A percentile compares a stretch with the other conserved stretches of the same genome.
Evolutionary conservation across 768 basidiomycete genomes (phyloP).

Genomic region (Coprinopsis sp.): DNA sequence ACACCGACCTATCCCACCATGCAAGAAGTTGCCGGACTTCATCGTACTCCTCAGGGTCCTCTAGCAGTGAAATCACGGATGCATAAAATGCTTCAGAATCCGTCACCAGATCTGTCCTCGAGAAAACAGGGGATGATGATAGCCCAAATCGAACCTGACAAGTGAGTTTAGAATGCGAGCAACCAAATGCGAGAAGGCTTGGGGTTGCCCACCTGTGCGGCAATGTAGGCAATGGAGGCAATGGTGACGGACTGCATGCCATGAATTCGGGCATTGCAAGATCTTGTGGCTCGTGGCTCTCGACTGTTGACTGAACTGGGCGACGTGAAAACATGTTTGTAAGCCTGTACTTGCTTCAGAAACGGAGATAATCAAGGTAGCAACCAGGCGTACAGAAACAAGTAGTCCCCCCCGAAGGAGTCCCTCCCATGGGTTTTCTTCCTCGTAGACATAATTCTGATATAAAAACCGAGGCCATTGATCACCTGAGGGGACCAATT

Average conservation of each 20-base stretch:
- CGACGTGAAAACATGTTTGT: slow-evolving; percentile 1
- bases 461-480: background rate
- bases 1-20: background rate
- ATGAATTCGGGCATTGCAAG: background rate
- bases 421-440: background rate
- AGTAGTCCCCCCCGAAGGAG: background rate
- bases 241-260: background rate
- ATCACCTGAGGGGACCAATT: background rate
- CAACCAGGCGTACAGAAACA: background rate
- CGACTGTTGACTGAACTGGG: background rate
- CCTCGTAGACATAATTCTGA: background rate
- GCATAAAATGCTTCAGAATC: slow-evolving; percentile 1
- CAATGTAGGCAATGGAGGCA: slow-evolving; percentile 1
- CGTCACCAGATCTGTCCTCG: background rate
- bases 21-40: background rate
- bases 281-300: background rate
- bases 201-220: background rate
- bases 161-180: background rate
- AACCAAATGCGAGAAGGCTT: background rate
- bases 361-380: background rate
- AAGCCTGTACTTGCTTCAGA: background rate
- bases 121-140: background rate
- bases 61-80: background rate
- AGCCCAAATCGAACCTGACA: slow-evolving; percentile 1
- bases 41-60: background rate